Percentiles rank a stretch among this genome's conserved stretches.
Conservation (phyloP, 805 yeast genomes). For the Cyberlindnera mississippiensis region DNA sequence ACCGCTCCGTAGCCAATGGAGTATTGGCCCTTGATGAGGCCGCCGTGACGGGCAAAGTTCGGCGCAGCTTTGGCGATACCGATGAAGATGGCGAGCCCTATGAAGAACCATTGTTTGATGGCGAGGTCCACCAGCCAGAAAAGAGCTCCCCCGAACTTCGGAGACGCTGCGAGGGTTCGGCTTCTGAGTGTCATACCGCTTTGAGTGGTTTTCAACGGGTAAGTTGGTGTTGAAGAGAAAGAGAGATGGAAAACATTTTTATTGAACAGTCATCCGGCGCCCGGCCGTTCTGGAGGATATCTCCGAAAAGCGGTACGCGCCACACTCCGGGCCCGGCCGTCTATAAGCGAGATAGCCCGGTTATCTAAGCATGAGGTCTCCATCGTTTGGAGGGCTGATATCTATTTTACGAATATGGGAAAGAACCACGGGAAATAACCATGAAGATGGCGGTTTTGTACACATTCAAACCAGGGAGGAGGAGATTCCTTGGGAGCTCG, state of each 20-base stretch:
- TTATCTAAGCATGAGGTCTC: too few relatives aligned
- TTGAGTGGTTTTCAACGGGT: not conserved
- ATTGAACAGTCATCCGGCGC: not conserved
- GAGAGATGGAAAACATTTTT: too few relatives aligned
- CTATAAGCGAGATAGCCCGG: not conserved
- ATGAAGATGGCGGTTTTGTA: too few relatives aligned
- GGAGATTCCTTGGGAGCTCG: not conserved
- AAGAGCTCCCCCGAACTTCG: conserved; percentile 5
- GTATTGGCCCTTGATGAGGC: conserved; percentile 69
- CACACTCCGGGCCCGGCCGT: not conserved
- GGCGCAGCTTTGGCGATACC: conserved; percentile 78
- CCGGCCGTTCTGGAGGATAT: not conserved
- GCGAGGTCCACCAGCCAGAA: conserved; percentile 18
- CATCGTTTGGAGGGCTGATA: too few relatives aligned
- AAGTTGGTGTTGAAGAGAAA: too few relatives aligned
- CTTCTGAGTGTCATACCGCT: conserved; percentile 2
- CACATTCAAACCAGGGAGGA: too few relatives aligned
- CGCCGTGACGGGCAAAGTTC: conserved; percentile 79
- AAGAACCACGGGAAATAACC: too few relatives aligned
- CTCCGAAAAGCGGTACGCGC: not conserved
- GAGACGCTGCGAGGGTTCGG: conserved; percentile 1
- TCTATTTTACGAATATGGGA: too few relatives aligned
- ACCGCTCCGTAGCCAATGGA: conserved; percentile 84
- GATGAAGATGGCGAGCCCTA: conserved; percentile 65
- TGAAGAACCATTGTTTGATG: conserved; percentile 67